These are phyloP conservation scores for Kodamaea sp. DNA, from an alignment of 1,139 yeast species.

Conservation along the genomic window DNA sequence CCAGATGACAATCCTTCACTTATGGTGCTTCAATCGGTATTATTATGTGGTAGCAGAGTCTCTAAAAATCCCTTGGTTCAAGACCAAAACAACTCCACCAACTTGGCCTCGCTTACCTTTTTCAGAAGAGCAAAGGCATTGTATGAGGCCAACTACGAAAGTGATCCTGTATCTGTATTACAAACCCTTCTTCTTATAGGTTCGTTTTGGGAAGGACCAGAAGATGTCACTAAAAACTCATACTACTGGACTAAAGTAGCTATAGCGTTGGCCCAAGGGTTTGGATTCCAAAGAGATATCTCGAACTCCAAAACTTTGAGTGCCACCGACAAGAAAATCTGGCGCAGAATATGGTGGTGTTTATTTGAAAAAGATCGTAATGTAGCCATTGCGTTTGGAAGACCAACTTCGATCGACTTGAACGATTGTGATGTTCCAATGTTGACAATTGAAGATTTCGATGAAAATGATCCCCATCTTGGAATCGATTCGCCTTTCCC, in stretches of 20 bases:
- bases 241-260: constrained; percentile 81
- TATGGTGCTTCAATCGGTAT: constrained; percentile 66
- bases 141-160: constrained; percentile 72
- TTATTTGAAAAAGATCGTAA: constrained; percentile 71
- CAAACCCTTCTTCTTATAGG: constrained; percentile 68
- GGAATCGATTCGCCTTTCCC: constrained; percentile 48
- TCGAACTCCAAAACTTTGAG: constrained; percentile 33
- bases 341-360: constrained; percentile 83
- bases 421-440: constrained; percentile 80
- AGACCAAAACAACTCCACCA: constrained; percentile 58
- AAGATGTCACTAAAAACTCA: constrained; percentile 71
- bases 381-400: constrained; percentile 74
- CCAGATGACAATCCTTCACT: constrained; percentile 68
- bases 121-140: constrained; percentile 78
- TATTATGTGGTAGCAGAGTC: constrained; percentile 69
- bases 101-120: constrained; percentile 63
- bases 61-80: constrained; percentile 56
- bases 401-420: constrained; percentile 69
- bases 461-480: constrained; percentile 54
- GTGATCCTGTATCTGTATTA: constrained; percentile 65
- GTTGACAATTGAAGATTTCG: constrained; percentile 65
- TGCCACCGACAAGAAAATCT: constrained; percentile 51
- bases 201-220: constrained; percentile 79
- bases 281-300: constrained; percentile 69
- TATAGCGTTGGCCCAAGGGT: constrained; percentile 73